phyloP scores from a whole-genome alignment of 805 yeast species.

The Candida dajiaensis region DNA sequence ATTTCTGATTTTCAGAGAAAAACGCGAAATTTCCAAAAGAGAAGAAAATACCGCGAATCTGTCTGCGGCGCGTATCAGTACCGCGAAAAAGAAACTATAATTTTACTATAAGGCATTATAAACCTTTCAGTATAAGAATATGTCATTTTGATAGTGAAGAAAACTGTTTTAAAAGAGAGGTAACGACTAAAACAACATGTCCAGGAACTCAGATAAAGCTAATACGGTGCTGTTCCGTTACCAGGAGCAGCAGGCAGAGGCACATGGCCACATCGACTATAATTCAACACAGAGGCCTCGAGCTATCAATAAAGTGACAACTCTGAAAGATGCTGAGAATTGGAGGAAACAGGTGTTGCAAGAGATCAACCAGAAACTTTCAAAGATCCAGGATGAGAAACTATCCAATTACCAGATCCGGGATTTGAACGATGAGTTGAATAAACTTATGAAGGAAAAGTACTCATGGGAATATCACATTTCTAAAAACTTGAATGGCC shows the following conservation, averaged over 20 bases:
- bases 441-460: constrained; percentile 60
- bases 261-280: constrained; percentile 52
- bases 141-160: too few species aligned
- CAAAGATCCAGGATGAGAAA: constrained; percentile 57
- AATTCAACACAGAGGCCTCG: constrained; percentile 57
- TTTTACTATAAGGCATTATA: too few species aligned
- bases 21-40: background rate
- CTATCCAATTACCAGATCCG: constrained; percentile 58
- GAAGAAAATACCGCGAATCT: too few species aligned
- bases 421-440: constrained; percentile 69
- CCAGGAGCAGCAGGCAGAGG: constrained; percentile 55
- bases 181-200: constrained; percentile 43
- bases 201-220: constrained; percentile 72
- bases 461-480: constrained; percentile 77
- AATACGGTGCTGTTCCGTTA: constrained; percentile 63
- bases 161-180: too few species aligned
- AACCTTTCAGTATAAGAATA: too few species aligned
- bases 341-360: constrained; percentile 58
- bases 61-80: background rate
- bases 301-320: constrained; percentile 44
- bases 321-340: constrained; percentile 59
- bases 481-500: constrained; percentile 58
- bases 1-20: background rate
- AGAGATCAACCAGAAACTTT: constrained; percentile 57
- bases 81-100: too few species aligned